Evolutionary conservation across 2,329 filamentous ascomycete genomes (phyloP), one percentile per base, ranked within the genome.

Genomic region (Phyllosticta citrichinensis): DNA sequence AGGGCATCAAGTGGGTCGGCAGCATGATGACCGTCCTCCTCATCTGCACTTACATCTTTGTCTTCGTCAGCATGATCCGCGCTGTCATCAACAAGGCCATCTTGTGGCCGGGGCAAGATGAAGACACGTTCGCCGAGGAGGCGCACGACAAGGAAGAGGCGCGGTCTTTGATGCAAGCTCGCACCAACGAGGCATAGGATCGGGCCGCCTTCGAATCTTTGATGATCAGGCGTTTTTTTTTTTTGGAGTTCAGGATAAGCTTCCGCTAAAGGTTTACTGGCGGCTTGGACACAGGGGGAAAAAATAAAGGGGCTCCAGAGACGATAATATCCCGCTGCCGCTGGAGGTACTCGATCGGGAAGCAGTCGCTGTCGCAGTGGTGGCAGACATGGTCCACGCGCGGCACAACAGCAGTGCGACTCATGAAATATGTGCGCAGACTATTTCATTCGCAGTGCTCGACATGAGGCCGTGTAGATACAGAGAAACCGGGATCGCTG

Each of bases 51-150:
- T 86, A 81, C 77, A 56, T 78, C 2, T 82, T 82, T 64, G 80
- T 86, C n/a, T 69, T 79, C 5, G 72, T 75, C 62, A 75, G 75
- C 56, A 79, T 83, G 65, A 64, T 81, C 9, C 71, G 76, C 30
- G 83, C 83, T 2, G 75, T 86, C 5, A 68, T 76, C 58, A 74
- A 72, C 12, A 74, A 76, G 56, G 77, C 83, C 62, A 82, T 86
- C 57, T 74, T 85, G 65, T 84, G 78, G 64, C 80, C 81, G 3
- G 82, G 81, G 5, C 51, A 53, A 11, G 61, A 62, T 19, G 61
- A 62, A 6, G 56, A 62, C 22, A 52, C 19, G 30, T 25, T 50
- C 40, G 19, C 9, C 14, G 53, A 55, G 53, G 24, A 55, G 40
- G 40, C 40, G 14, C 17, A 47, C 40, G 40, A 47, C 40, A 47